These are phyloP conservation scores for Volvariella surrecta DNA, from an alignment of 1,284 basidiomycete genomes.

Conservation along the genomic window DNA sequence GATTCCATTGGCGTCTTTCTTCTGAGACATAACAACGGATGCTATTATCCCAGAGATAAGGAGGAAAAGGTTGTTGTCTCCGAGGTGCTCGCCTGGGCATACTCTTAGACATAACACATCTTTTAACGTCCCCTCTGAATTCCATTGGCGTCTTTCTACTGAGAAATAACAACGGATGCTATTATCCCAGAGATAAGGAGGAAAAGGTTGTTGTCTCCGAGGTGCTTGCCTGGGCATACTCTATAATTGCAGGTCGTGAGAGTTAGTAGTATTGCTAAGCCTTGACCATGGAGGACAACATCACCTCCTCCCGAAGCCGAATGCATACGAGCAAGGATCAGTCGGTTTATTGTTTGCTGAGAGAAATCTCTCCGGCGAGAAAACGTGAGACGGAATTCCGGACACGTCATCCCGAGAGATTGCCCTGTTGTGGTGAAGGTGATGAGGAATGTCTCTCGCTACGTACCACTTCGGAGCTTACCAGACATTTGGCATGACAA, in stretches of 20 bases:
- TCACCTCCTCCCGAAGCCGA: conserved; percentile 26
- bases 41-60: neutral
- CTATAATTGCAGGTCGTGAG: conserved; percentile 6
- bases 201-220: conserved; percentile 1
- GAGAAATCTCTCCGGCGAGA: conserved; percentile 21
- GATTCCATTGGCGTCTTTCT: conserved; percentile 12
- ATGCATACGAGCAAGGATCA: conserved; percentile 18
- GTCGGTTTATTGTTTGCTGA: conserved; percentile 16
- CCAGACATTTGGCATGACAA: conserved; percentile 1
- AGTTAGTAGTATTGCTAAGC: too few species aligned
- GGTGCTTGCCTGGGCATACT: conserved; percentile 11
- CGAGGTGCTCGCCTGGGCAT: conserved; percentile 10
- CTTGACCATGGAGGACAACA: neutral
- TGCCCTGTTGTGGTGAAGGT: conserved; percentile 14
- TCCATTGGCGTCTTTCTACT: conserved; percentile 12
- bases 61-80: conserved; percentile 2
- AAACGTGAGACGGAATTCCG: conserved; percentile 19
- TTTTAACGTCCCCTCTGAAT: too few species aligned
- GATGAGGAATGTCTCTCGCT: neutral
- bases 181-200: neutral
- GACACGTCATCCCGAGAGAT: conserved; percentile 19
- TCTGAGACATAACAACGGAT: conserved; percentile 1
- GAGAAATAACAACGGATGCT: neutral
- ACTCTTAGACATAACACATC: too few species aligned
- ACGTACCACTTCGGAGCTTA: neutral